Conservation (phyloP, 257 asterid species). For the Solanum chiquidenum region DNA sequence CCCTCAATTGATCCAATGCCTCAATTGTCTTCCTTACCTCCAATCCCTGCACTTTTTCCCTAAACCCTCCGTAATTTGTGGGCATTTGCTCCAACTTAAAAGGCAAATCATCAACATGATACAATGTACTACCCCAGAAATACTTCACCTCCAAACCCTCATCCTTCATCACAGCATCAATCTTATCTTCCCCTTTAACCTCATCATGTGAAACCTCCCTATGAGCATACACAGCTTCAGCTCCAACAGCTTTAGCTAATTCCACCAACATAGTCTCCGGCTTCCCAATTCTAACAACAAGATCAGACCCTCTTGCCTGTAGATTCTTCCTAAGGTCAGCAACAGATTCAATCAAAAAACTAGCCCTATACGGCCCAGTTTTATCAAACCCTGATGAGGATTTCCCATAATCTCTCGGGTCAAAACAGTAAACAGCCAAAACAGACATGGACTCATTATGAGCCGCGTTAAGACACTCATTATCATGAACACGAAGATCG, state of each 20-base stretch:
- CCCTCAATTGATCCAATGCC: constrained; percentile 66
- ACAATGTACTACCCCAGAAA: constrained; percentile 98
- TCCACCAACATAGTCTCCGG: constrained; percentile 82
- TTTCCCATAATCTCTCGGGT: constrained; percentile 87
- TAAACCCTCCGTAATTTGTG: constrained; percentile 78
- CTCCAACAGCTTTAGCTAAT: constrained; percentile 75
- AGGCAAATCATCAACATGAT: constrained; percentile 91
- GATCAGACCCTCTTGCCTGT: constrained; percentile 80
- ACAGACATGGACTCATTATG: constrained; percentile 73
- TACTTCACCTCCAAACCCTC: constrained; percentile 87
- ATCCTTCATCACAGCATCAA: constrained; percentile 69
- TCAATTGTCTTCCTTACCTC: constrained; percentile 79
- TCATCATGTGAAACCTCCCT: constrained; percentile 82
- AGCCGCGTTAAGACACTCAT: constrained; percentile 76
- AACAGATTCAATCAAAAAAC: constrained; percentile 70
- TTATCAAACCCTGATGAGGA: constrained; percentile 83
- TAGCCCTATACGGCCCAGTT: constrained; percentile 80
- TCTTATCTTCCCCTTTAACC: constrained; percentile 76
- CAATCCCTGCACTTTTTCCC: constrained; percentile 64
- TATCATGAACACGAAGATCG: constrained; percentile 92
- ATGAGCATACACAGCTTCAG: constrained; percentile 83
- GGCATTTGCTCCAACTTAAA: constrained; percentile 80
- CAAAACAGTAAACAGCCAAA: constrained; percentile 87
- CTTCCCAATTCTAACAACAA: constrained; percentile 74
- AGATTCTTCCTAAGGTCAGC: constrained; percentile 55